Base-by-base conservation (phyloP, 2,329 filamentous ascomycete genomes). In the Neurospora sp. region DNA sequence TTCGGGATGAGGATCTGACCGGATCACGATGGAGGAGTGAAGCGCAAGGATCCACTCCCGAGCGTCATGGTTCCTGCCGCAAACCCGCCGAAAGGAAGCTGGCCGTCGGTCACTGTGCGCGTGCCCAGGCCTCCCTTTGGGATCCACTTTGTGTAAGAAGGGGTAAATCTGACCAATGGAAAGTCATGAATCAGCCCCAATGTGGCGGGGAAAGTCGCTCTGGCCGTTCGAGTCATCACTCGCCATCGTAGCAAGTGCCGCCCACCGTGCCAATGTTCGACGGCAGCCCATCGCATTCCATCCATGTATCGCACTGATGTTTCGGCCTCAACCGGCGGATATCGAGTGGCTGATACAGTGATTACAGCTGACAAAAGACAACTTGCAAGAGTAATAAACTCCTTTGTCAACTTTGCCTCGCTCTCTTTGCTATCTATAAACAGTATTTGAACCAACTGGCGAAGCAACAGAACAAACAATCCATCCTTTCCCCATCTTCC, bases 201-300 rank as follows among this genome's bases (percentile, higher is more conserved):
- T 71, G 72, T 72, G 74, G 73, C 73, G 71, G 68, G 68, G 67
- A 69, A 69, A 58, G 13, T 62, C 52, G 52, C 52, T 68, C 72
- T 76, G 73, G 72, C 75, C 75, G 75, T 73, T 76, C 76, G 77
- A 76, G 77, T 79, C 78, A 79, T 62, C 52, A 28, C 52, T 62
- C 52, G 52, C 52, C 52, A 62, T 62, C 52, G 52, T 8, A 58
- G 46, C 46, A 33, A 62, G 52, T 62, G 52, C 52, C 52, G 52
- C 76, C 76, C 71, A 23, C 70, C 68, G 38, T 38, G 39, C 66
- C 40, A 70, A 68, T 66, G 72, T 77, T 77, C 75, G 73, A 76
- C 75, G 72, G 75, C 75, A 73, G 72, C 78, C 78, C 75, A 79
- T 77, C 39, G 70, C 73, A 70, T 77, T 77, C 77, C 72, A 76